Evolutionary conservation across 139 green algal genomes (phyloP).

Genomic region (Haematococcus sp.): DNA sequence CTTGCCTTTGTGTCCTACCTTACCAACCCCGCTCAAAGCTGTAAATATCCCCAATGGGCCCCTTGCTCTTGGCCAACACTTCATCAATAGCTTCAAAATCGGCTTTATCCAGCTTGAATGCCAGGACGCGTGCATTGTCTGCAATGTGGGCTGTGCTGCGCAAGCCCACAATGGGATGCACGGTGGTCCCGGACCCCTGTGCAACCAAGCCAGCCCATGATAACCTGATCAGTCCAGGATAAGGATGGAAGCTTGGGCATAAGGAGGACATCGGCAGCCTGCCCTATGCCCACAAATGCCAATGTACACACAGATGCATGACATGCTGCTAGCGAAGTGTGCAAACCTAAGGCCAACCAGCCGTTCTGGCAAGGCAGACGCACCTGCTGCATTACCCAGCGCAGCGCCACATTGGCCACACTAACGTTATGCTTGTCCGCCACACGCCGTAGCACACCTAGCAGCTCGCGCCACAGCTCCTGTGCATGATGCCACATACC

Average conservation of each 20-base stretch:
- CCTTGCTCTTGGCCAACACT: conserved; percentile 33
- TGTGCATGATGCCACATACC: too few relatives aligned
- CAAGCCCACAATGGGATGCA: conserved; percentile 55
- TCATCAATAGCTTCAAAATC: conserved; percentile 34
- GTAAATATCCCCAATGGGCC: conserved; percentile 48
- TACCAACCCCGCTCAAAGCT: conserved; percentile 45
- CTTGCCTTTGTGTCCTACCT: too few relatives aligned
- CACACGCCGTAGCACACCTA: conserved; percentile 35
- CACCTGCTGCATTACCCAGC: conserved; percentile 57
- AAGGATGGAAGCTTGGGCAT: too few relatives aligned
- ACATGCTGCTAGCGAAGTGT: too few relatives aligned
- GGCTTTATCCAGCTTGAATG: conserved; percentile 25
- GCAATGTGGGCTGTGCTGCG: conserved; percentile 39
- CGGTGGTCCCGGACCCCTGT: conserved; percentile 32
- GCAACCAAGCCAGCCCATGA: too few relatives aligned
- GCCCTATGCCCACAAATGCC: too few relatives aligned
- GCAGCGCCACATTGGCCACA: conserved; percentile 52
- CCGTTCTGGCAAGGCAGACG: too few relatives aligned
- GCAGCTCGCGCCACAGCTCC: conserved; percentile 50
- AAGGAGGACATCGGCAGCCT: too few relatives aligned
- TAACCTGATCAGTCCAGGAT: too few relatives aligned
- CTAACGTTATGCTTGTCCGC: conserved; percentile 46
- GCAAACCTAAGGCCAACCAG: too few relatives aligned
- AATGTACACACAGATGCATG: too few relatives aligned
- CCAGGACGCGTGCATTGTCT: conserved; percentile 39